Evolutionary conservation across 208 protist genomes (phyloP).

Genomic region (Endotrypanum monterogeii): DNA sequence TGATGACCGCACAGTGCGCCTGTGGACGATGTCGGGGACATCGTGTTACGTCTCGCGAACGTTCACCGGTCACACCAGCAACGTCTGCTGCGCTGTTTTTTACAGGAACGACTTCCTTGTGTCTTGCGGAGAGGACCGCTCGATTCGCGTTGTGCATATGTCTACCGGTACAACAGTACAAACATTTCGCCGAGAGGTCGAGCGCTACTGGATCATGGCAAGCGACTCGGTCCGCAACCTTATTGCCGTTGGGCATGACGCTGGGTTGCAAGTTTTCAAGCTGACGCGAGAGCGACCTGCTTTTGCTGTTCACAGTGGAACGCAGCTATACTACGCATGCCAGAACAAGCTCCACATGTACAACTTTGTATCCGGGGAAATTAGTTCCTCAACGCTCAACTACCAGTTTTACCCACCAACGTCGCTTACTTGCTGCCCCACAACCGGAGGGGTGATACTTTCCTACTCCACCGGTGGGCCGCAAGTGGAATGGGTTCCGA

Average conservation of each 20-base stretch:
- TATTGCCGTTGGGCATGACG: slow-evolving; percentile 97
- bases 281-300: slow-evolving; percentile 96
- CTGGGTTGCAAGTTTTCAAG: slow-evolving; percentile 98
- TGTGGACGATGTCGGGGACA: slow-evolving; percentile 95
- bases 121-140: slow-evolving; percentile 95
- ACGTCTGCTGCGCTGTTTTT: slow-evolving; percentile 97
- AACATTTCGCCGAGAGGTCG: slow-evolving; percentile 94
- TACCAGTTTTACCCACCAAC: slow-evolving; percentile 52
- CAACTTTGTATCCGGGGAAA: slow-evolving; percentile 47
- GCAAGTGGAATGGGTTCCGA: slow-evolving; percentile 34
- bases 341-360: slow-evolving; percentile 51
- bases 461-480: slow-evolving; percentile 50
- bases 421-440: slow-evolving; percentile 70
- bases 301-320: slow-evolving; percentile 41
- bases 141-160: slow-evolving; percentile 94
- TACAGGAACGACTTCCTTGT: slow-evolving; percentile 98
- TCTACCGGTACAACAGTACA: slow-evolving; percentile 52
- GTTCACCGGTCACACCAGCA: slow-evolving; percentile 97
- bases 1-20: slow-evolving; percentile 97
- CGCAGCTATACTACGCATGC: slow-evolving; percentile 63
- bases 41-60: slow-evolving; percentile 91
- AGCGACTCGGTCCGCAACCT: slow-evolving; percentile 94
- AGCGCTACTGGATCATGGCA: slow-evolving; percentile 99
- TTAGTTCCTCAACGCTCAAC: slow-evolving; percentile 16
- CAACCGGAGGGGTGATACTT: slow-evolving; percentile 38